Percentiles rank a stretch among this genome's conserved stretches.
phyloP scores from a whole-genome alignment of 2,329 filamentous ascomycete genomes.

The Akanthomyces dipterigenus region DNA sequence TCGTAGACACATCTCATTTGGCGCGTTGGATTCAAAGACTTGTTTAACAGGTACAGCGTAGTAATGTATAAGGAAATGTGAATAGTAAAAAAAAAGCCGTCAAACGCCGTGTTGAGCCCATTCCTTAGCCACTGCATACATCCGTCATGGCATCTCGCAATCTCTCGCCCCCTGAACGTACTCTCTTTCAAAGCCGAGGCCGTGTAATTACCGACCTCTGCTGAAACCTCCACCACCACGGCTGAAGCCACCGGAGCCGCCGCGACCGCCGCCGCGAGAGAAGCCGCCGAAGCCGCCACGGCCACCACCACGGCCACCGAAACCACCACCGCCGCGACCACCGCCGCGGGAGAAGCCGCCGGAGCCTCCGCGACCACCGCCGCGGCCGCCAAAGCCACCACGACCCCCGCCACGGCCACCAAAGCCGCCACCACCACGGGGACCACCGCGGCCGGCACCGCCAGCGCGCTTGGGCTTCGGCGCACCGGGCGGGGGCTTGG shows the following conservation, averaged over 20 bases:
- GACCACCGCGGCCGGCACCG: slow-evolving; percentile 14
- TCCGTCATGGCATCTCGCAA: slow-evolving; percentile 5
- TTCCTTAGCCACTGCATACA: slow-evolving; percentile 1
- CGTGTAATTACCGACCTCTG: slow-evolving; percentile 19
- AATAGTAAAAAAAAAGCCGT: slow-evolving; percentile 18
- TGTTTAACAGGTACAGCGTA: neutral
- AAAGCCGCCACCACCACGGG: slow-evolving; percentile 16
- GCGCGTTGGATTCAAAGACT: neutral
- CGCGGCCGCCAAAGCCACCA: slow-evolving; percentile 20
- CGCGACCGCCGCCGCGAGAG: slow-evolving; percentile 7
- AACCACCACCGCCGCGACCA: slow-evolving; percentile 15
- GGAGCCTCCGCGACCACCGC: slow-evolving; percentile 17
- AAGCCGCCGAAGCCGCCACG: slow-evolving; percentile 13
- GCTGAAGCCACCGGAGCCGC: slow-evolving; percentile 16
- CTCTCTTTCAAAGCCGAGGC: slow-evolving; percentile 7
- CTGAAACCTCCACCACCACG: slow-evolving; percentile 25
- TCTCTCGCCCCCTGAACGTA: neutral
- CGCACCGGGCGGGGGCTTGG: slow-evolving; percentile 66
- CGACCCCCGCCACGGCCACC: slow-evolving; percentile 17
- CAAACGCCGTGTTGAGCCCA: slow-evolving; percentile 15
- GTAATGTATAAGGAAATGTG: neutral
- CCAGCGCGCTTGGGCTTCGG: slow-evolving; percentile 53
- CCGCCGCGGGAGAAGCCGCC: slow-evolving; percentile 15
- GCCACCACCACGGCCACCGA: slow-evolving; percentile 17
- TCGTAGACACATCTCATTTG: neutral